These are phyloP conservation scores for Daedalea quercina DNA, from an alignment of 768 basidiomycete species.

Conservation along the genomic window DNA sequence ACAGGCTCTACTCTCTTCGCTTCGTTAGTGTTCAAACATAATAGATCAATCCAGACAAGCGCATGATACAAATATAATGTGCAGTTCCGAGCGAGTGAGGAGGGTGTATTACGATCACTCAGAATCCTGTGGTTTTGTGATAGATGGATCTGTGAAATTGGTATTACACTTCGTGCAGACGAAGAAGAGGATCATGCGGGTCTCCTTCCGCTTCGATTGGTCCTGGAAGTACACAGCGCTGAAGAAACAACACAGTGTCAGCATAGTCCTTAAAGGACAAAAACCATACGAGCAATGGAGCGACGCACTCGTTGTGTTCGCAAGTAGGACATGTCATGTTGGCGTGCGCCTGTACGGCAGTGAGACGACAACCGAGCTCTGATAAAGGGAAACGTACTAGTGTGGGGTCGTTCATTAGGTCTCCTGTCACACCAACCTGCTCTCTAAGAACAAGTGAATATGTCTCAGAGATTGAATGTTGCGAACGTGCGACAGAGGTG, in stretches of 20 bases:
- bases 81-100: too few species aligned
- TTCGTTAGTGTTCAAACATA: too few species aligned
- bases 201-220: constrained; percentile 94
- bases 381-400: constrained; percentile 41
- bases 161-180: constrained; percentile 81
- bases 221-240: constrained; percentile 96
- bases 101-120: too few species aligned
- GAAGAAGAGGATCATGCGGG: constrained; percentile 89
- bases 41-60: too few species aligned
- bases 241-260: constrained; percentile 6
- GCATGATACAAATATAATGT: too few species aligned
- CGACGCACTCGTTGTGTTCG: constrained; percentile 70
- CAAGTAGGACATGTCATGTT: constrained; percentile 81
- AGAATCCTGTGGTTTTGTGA: constrained; percentile 2
- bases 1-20: too few species aligned
- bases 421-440: constrained; percentile 86
- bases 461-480: background rate
- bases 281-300: background rate
- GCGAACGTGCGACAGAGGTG: background rate
- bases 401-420: constrained; percentile 85
- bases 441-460: constrained; percentile 46
- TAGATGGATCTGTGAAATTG: constrained; percentile 61
- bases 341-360: constrained; percentile 59
- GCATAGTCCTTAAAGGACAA: background rate
- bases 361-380: background rate